Evolutionary conservation across 345 rosid genomes (phyloP).

Genomic region (Abelmoschus esculentus): DNA sequence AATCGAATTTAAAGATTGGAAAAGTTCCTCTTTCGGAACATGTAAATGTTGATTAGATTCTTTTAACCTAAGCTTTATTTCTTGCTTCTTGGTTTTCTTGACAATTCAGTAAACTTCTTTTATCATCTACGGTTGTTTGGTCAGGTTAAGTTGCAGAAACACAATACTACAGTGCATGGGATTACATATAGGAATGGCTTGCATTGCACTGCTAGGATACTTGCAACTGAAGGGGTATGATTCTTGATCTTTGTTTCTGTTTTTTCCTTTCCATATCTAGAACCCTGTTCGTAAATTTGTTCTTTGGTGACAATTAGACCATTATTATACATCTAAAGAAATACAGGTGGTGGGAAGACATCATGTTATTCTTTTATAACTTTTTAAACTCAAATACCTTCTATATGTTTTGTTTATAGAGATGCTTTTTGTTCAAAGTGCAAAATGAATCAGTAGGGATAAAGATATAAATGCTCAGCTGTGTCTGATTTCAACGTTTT

Average conservation of each 20-base stretch:
- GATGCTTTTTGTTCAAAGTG: neutral
- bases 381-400: neutral
- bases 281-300: neutral
- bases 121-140: neutral
- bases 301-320: neutral
- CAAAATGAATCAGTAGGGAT: neutral
- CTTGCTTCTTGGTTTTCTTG: neutral
- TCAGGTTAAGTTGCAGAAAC: conserved; percentile 89
- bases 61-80: neutral
- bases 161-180: conserved; percentile 71
- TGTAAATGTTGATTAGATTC: neutral
- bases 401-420: neutral
- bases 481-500: neutral
- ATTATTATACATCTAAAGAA: neutral
- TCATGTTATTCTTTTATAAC: neutral
- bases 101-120: neutral
- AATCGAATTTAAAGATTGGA: neutral
- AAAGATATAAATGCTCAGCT: neutral
- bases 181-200: conserved; percentile 70
- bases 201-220: conserved; percentile 74
- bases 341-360: no score
- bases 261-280: neutral
- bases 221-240: conserved; percentile 76
- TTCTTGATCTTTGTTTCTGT: neutral
- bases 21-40: neutral